Evolutionary conservation across 768 basidiomycete species (phyloP).

Genomic region (Mycena amicta): DNA sequence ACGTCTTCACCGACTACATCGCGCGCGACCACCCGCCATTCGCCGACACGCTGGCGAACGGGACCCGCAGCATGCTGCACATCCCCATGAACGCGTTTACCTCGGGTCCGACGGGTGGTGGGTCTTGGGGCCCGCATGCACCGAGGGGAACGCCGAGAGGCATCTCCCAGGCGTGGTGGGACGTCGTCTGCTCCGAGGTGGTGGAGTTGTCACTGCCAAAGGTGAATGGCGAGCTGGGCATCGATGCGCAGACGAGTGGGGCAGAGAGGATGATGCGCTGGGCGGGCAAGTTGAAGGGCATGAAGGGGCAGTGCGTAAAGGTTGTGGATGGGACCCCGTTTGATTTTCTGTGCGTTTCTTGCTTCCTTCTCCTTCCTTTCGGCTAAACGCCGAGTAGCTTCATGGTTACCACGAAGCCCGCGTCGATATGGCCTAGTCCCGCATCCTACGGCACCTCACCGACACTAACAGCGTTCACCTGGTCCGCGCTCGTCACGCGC

Average conservation of each 20-base stretch:
- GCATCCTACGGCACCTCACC: conserved; percentile 8
- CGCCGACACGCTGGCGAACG: conserved; percentile 9
- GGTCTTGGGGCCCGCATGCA: background rate
- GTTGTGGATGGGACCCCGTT: conserved; percentile 12
- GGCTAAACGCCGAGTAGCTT: background rate
- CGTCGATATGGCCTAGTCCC: conserved; percentile 1
- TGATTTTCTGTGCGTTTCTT: conserved; percentile 8
- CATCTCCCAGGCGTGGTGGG: conserved; percentile 11
- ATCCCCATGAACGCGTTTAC: conserved; percentile 21
- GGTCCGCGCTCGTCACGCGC: conserved; percentile 17
- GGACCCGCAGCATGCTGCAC: conserved; percentile 8
- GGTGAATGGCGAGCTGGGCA: background rate
- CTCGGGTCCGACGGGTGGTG: conserved; percentile 17
- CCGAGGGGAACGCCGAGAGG: conserved; percentile 1
- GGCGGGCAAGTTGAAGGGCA: conserved; percentile 10
- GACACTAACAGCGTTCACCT: conserved; percentile 10
- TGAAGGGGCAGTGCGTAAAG: conserved; percentile 10
- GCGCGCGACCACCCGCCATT: conserved; percentile 14
- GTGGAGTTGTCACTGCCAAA: background rate
- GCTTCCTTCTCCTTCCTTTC: background rate
- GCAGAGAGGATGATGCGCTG: conserved; percentile 8
- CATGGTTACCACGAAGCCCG: background rate
- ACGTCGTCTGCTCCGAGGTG: conserved; percentile 1
- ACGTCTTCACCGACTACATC: conserved; percentile 20
- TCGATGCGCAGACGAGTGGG: conserved; percentile 1